These are phyloP conservation scores for Leonotis leonurus DNA, from an alignment of 257 asterid species.

Conservation along the genomic window DNA sequence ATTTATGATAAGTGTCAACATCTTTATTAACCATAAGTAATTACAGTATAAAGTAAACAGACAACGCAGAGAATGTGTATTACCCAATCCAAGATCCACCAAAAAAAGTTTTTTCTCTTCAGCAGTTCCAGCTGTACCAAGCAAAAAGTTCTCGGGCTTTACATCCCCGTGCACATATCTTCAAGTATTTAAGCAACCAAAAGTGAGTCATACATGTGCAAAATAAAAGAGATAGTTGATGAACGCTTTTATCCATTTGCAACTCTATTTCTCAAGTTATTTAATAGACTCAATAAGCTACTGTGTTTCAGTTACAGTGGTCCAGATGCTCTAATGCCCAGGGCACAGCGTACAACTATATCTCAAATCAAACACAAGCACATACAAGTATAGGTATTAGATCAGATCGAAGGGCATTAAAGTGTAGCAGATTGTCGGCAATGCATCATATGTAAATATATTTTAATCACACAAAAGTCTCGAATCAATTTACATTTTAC, in stretches of 20 bases:
- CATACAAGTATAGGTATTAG: background rate
- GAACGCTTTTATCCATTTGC: background rate
- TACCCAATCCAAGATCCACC: slow-evolving; percentile 93
- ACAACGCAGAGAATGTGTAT: background rate
- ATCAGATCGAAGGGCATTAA: background rate
- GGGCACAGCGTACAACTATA: background rate
- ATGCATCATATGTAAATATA: background rate
- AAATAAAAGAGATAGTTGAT: background rate
- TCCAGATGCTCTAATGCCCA: background rate
- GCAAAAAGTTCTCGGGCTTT: slow-evolving; percentile 93
- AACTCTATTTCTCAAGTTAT: background rate
- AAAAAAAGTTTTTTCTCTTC: slow-evolving; percentile 74
- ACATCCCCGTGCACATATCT: slow-evolving; percentile 95
- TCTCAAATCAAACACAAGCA: background rate
- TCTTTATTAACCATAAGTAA: background rate
- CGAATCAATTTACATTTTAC: background rate
- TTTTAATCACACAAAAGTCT: background rate
- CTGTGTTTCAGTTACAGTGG: background rate
- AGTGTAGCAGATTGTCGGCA: background rate
- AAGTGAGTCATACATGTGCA: background rate
- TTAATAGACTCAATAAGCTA: background rate
- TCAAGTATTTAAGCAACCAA: slow-evolving; percentile 14
- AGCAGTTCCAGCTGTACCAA: slow-evolving; percentile 70
- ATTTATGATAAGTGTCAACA: background rate
- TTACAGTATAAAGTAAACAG: background rate